Conservation (phyloP, 169 alveolate species). For the Perkinsus chesapeaki region DNA sequence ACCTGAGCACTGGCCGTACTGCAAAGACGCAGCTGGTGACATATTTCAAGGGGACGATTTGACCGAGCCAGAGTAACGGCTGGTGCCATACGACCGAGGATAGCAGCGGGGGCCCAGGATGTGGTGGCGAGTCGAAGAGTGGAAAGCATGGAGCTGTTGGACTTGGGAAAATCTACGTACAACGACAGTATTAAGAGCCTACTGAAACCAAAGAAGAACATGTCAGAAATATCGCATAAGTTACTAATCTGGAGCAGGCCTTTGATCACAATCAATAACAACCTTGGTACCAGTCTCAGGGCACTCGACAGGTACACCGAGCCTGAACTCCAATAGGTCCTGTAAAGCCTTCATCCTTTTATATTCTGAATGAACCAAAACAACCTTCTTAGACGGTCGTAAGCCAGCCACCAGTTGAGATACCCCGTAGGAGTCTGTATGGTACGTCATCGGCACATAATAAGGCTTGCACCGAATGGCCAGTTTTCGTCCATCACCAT, state of each 20-base stretch:
- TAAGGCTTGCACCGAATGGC: background rate
- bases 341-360: background rate
- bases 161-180: background rate
- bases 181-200: too few species aligned
- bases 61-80: too few species aligned
- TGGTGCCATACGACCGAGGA: background rate
- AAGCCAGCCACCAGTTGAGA: background rate
- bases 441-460: background rate
- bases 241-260: background rate
- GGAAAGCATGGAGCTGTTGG: background rate
- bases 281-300: background rate
- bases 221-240: too few species aligned
- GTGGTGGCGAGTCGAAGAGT: background rate
- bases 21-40: background rate
- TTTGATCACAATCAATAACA: background rate
- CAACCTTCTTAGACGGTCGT: background rate
- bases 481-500: background rate
- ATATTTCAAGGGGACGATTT: background rate
- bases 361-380: background rate
- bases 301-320: background rate
- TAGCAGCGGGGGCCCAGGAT: background rate
- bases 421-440: background rate
- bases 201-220: too few species aligned
- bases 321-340: background rate
- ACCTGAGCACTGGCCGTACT: background rate